Evolutionary conservation across 257 asterid genomes (phyloP), one percentile per base, ranked within the genome.

Genomic region (Verbascum thapsus): DNA sequence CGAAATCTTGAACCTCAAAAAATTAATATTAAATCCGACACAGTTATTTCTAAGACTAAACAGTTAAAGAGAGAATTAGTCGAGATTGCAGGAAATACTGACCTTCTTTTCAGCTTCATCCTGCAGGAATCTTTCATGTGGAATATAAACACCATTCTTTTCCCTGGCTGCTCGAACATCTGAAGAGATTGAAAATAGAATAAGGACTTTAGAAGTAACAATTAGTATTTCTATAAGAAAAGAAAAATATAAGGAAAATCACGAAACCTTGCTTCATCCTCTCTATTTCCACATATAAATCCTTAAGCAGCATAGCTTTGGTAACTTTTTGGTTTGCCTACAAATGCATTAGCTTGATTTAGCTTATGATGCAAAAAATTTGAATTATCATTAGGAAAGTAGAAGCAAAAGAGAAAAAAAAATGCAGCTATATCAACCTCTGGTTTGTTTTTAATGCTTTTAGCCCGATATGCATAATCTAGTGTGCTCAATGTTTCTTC

Each of bases 81-180:
- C 65, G 50, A 34, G 44, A 16, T 48, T 26, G 10, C 23, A 40
- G 34, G 53, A 67, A 53, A 45, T 22, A 37, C 22, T 38, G 54
- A 89, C 96, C 94, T 89, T 89, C 80, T 82, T 86, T 61, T 86
- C 95, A 44, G 82, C 87, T 79, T 89, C 95, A 70, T 86, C 95
- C 81, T 79, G 91, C 53, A 68, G 57, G 68, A 84, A 89, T 71
- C 95, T 86, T 78, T 89, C 95, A 58, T 82, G 88, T 38, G 96
- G 89, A 79, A 89, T 83, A 53, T 89, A 89, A 22, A 89, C 85
- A 55, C 96, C 96, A 69, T 84, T 86, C 72, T 81, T 86, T 74
- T 89, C 95, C 75, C 96, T 89, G 22, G 95, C 96, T 32, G 95
- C 96, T 69, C 82, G 85, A 78, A 89, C 81, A 79, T 89, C 96